Base-by-base conservation (phyloP, 805 yeast species). In the Candida suzukii region DNA sequence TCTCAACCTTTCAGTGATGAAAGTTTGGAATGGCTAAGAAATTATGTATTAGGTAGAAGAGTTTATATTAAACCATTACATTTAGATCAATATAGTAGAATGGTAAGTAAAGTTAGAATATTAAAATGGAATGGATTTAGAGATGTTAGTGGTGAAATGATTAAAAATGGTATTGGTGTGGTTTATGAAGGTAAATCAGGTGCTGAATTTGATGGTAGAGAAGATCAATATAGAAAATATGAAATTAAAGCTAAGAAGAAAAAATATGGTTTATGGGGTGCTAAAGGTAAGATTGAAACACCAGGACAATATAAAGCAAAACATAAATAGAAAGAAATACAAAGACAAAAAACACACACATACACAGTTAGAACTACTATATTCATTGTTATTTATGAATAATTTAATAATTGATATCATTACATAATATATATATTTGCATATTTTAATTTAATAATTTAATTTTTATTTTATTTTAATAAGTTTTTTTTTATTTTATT, bases 1-100 rank as follows among this genome's bases (percentile, higher is more conserved):
- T 83, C 95, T 0, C 99, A 93, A 57, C 91, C 93, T 0, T 84
- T 63, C 56, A 78, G 93, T 28, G 86, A 80, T 32, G 97, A 93
- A 50, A 93, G 97, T 0, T 60, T 90, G 42, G 54, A 53, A 5
- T 93, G 96, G 96, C 66, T 93, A 27, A 67, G 82, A 29, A 50
- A 62, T 13, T 83, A 76, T 53, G 54, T 91, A 2, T 53, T 83
- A 41, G 91, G 95, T 0, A 71, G 76, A 37, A 67, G 70, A 40
- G 80, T 90, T 10, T 76, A 83, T 43, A 75, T 93, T 2, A 80
- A 86, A 43, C 96, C 97, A 0, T 70, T 85, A 36, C 70, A 83
- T 19, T 62, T 84, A 11, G 99, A 93, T 60, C 98, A 91, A 61
- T 93, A 93, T 60, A 83, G 81, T 42, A 65, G 99, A 41, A 81